Evolutionary conservation across 441 rosid species (phyloP).

Genomic region (Populus trichocarpa): DNA sequence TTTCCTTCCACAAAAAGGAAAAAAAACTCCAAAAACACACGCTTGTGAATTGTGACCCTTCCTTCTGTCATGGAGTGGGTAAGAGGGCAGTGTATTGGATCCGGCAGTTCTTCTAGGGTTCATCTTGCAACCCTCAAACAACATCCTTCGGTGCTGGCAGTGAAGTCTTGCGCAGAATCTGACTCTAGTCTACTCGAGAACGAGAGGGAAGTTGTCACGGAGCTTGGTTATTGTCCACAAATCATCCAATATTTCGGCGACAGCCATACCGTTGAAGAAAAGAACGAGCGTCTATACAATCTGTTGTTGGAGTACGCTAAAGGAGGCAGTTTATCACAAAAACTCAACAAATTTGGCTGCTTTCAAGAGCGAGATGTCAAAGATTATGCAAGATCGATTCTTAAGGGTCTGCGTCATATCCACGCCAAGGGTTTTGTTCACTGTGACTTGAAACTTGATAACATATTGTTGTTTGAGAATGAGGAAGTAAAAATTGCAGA

Average conservation of each 20-base stretch:
- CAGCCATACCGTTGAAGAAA: slow-evolving; percentile 41
- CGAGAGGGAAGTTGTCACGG: slow-evolving; percentile 46
- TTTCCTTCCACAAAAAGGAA: neutral
- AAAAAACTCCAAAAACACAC: neutral
- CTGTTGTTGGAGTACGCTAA: slow-evolving; percentile 73
- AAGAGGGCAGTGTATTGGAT: slow-evolving; percentile 65
- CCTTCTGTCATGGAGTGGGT: slow-evolving; percentile 69
- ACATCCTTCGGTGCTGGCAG: slow-evolving; percentile 44
- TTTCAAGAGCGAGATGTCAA: slow-evolving; percentile 45
- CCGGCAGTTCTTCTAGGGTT: slow-evolving; percentile 62
- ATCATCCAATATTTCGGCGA: slow-evolving; percentile 52
- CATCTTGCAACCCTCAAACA: slow-evolving; percentile 36
- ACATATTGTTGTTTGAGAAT: slow-evolving; percentile 49
- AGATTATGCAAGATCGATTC: slow-evolving; percentile 41
- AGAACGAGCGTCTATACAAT: slow-evolving; percentile 44
- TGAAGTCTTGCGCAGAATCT: slow-evolving; percentile 44
- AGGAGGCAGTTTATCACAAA: slow-evolving; percentile 60
- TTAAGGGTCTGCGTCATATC: slow-evolving; percentile 59
- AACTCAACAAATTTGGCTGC: slow-evolving; percentile 34
- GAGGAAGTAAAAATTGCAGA: slow-evolving; percentile 71
- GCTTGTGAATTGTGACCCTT: neutral
- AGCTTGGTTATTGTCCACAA: slow-evolving; percentile 42
- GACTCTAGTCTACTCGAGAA: slow-evolving; percentile 36
- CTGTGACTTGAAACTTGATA: slow-evolving; percentile 75
- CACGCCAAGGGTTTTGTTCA: slow-evolving; percentile 73